Base-by-base conservation (phyloP, 2,329 filamentous ascomycete genomes). In the Thyridium curvatum region DNA sequence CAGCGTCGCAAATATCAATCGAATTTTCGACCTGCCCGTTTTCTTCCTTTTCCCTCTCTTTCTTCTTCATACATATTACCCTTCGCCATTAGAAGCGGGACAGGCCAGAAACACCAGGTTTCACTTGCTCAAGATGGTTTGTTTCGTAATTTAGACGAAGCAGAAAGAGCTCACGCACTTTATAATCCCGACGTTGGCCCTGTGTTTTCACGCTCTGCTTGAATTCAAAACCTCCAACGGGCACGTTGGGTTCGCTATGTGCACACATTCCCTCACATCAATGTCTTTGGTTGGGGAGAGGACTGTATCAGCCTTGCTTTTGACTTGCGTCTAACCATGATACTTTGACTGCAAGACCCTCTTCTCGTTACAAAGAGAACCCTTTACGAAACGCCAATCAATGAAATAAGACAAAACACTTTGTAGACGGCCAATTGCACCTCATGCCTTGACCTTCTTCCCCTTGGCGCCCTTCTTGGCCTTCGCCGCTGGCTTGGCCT, bases 161-260 rank as follows among this genome's bases (percentile, higher is more conserved):
- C 64, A 79, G 73, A 79, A 48, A 41, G 63, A 62, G 34, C 39
- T 30, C 29, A 50, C 42, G 69, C 72, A 68, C 69, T 76, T 78
- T 69, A 77, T 75, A 78, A 79, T 79, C 72, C 69, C 65, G 61
- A 63, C 60, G 61, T 65, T 61, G 64, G 63, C 68, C 66, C 56
- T 43, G 53, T 54, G 53, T 50, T 53, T 51, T 51, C 50, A 46
- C 16, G 42, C 18, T 10, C 15, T 33, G 18, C 12, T 26, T 30
- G 37, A 10, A 26, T 26, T 26, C 21, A 26, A 26, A 26, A 26
- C 39, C 42, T 46, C 41, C 37, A n/a, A 60, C 62, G 68, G 66
- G 69, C 65, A 66, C 64, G 59, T 61, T 65, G 67, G 74, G 72
- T 79, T 79, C 74, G 74, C 74, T 79, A 72, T 74, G 73, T 60